These are phyloP conservation scores for Vigna unguiculata DNA, from an alignment of 306 rosid species.

Conservation along the genomic window DNA sequence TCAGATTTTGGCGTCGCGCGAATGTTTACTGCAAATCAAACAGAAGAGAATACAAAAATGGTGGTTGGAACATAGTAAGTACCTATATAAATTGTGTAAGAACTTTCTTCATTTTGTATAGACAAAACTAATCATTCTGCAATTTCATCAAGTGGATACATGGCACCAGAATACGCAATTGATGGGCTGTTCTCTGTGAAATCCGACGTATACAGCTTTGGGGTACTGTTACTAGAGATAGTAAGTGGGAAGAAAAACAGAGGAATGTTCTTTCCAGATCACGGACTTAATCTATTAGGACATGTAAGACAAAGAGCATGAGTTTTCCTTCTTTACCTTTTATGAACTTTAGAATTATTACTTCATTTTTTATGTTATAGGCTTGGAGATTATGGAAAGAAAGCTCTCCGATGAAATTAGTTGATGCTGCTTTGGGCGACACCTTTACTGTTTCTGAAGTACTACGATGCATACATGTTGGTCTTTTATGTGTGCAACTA, in stretches of 20 bases:
- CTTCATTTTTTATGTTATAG: slow-evolving; percentile 24
- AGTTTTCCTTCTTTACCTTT: neutral
- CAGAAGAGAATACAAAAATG: slow-evolving; percentile 33
- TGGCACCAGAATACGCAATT: too few species aligned
- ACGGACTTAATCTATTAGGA: slow-evolving; percentile 40
- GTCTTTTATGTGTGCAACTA: slow-evolving; percentile 62
- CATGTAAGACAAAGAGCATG: slow-evolving; percentile 31
- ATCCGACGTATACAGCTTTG: too few species aligned
- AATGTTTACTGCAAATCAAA: slow-evolving; percentile 36
- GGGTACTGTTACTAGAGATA: too few species aligned
- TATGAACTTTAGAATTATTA: neutral
- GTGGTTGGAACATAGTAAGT: slow-evolving; percentile 47
- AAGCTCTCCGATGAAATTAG: slow-evolving; percentile 9
- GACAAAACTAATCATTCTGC: neutral
- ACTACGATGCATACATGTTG: slow-evolving; percentile 56
- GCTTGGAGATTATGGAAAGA: slow-evolving; percentile 49
- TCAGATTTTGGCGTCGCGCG: slow-evolving; percentile 47
- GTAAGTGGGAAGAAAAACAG: slow-evolving; percentile 43
- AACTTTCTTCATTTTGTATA: neutral
- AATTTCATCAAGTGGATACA: slow-evolving; percentile 30
- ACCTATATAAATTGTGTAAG: neutral
- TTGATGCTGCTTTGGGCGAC: slow-evolving; percentile 43
- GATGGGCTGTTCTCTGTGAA: too few species aligned
- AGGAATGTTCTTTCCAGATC: neutral
- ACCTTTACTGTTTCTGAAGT: slow-evolving; percentile 2